A percentile compares a stretch with the other conserved stretches of the same genome.
phyloP scores from a whole-genome alignment of 371 early-diverging fungal species.

The Mucor velutinosus region DNA sequence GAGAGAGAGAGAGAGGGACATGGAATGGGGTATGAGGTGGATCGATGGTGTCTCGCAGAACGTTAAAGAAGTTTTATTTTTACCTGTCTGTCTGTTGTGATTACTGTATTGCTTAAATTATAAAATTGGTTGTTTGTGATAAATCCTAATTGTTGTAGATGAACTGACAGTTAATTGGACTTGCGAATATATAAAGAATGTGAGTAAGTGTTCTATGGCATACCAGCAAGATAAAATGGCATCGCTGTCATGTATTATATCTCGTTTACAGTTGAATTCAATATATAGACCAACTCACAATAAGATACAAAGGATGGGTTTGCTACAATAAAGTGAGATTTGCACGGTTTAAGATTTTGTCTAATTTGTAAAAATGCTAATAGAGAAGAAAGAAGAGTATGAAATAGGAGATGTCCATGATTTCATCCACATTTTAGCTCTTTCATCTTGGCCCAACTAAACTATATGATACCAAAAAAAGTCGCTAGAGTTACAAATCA shows the following conservation, averaged over 20 bases:
- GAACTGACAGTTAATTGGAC: neutral
- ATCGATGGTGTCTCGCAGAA: neutral
- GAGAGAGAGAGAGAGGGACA: neutral
- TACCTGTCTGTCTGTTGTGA: neutral
- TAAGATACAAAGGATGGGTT: neutral
- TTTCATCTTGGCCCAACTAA: neutral
- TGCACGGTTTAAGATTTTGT: neutral
- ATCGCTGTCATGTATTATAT: no score
- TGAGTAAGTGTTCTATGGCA: neutral
- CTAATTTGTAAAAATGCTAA: constrained; percentile 1
- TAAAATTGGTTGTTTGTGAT: neutral
- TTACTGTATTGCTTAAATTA: neutral
- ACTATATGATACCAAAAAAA: neutral
- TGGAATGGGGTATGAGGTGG: neutral
- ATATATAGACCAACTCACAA: neutral
- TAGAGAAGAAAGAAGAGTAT: neutral
- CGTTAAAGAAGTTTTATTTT: neutral
- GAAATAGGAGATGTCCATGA: neutral
- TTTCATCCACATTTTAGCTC: neutral
- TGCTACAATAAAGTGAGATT: neutral
- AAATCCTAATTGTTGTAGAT: no score
- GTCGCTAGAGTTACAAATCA: neutral
- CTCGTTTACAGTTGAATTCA: neutral
- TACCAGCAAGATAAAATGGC: neutral
- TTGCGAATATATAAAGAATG: neutral